A percentile compares a stretch with the other conserved stretches of the same genome.
phyloP scores from a whole-genome alignment of 1,139 yeast genomes.

The Suhomyces kunorum region DNA sequence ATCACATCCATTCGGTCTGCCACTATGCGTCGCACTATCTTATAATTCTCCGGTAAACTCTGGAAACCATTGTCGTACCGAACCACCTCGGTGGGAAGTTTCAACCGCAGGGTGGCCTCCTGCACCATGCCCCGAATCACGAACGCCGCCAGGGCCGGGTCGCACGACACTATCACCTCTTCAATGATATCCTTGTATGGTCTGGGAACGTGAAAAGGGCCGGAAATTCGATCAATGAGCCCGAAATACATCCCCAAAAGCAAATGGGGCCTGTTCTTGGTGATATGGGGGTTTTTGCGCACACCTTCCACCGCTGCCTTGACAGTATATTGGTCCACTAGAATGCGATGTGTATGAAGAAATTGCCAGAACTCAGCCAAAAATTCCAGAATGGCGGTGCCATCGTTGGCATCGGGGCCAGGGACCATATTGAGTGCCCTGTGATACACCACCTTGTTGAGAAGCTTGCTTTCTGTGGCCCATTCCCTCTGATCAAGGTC shows the following conservation, averaged over 20 bases:
- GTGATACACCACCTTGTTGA: slow-evolving; percentile 34
- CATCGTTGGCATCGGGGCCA: neutral
- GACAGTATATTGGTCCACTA: slow-evolving; percentile 17
- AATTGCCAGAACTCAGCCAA: slow-evolving; percentile 14
- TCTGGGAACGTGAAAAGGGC: slow-evolving; percentile 1
- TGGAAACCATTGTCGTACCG: slow-evolving; percentile 14
- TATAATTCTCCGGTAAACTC: slow-evolving; percentile 30
- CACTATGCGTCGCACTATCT: slow-evolving; percentile 29
- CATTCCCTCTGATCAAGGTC: slow-evolving; percentile 35
- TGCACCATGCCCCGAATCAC: slow-evolving; percentile 29
- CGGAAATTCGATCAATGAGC: slow-evolving; percentile 1
- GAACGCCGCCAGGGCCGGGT: slow-evolving; percentile 9
- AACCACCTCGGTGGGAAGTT: slow-evolving; percentile 26
- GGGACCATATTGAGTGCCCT: slow-evolving; percentile 15
- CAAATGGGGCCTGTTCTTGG: slow-evolving; percentile 14
- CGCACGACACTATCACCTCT: slow-evolving; percentile 12
- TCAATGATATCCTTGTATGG: slow-evolving; percentile 11
- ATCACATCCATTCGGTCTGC: slow-evolving; percentile 15
- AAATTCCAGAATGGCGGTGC: neutral
- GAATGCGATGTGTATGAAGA: slow-evolving; percentile 9
- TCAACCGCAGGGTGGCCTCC: slow-evolving; percentile 24
- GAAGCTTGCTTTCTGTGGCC: slow-evolving; percentile 32
- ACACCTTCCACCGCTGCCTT: slow-evolving; percentile 19
- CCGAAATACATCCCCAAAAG: slow-evolving; percentile 22
- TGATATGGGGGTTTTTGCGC: slow-evolving; percentile 14